Base-by-base conservation (phyloP, 768 basidiomycete species). In the Royoungia palumana region DNA sequence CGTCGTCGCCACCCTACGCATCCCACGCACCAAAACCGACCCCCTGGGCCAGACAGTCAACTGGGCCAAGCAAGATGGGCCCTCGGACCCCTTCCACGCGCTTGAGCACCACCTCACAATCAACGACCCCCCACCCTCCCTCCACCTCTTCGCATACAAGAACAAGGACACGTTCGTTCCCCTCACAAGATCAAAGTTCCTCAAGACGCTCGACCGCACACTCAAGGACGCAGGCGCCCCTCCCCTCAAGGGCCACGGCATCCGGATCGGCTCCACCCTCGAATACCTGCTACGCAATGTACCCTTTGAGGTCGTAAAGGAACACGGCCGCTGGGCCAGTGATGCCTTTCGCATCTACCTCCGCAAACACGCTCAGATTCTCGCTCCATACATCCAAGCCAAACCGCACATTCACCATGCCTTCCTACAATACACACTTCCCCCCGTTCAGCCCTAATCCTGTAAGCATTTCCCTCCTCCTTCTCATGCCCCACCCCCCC, bases 271-370 rank as follows among this genome's bases (percentile, higher is more conserved):
- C 4, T 50, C 62, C 5, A 71, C 70, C 0, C 56, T 75, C 0
- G 65, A 70, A 44, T 73, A 72, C 46, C 61, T 75, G 0, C 63
- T 74, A 3, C 55, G 59, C 9, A 69, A 68, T 1, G 48, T 68
- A 0, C 65, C 70, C 8, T 69, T 75, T 36, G 27, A 28, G 8
- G 27, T 28, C 27, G 8, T 28, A 5, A 28, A 28, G 27, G 8
- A 2, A 10, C 27, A 61, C n/a, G 70, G 73, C 0, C 41, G 66
- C 0, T 75, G 73, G 74, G 49, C 56, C 2, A 67, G 70, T 37
- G 63, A 73, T 13, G 61, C 68, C 5, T 74, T 69, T 50, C 19
- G 46, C 1, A 7, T 58, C 0, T 70, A 70, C 48, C 60, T 68
- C 6, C 51, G 61, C 4, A 51, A 62, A 17, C 66, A 69, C 46